Conservation (phyloP, 768 basidiomycete species). For the Dioszegia crocea region DNA sequence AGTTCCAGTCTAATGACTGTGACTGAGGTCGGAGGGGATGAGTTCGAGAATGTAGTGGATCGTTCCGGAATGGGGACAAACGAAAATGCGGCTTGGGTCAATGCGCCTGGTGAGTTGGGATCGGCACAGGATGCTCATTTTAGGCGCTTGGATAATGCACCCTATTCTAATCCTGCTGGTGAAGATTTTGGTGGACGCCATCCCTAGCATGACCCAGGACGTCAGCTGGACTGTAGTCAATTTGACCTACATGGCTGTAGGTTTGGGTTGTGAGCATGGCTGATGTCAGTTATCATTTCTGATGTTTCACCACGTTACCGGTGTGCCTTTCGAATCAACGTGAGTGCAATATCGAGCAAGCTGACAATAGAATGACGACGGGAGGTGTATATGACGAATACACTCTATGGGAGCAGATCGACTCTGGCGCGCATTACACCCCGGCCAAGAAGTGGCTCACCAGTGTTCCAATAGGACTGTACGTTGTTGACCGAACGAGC, state of each 20-base stretch:
- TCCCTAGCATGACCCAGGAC: constrained; percentile 91
- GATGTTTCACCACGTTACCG: constrained; percentile 98
- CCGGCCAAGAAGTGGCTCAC: constrained; percentile 97
- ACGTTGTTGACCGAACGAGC: constrained; percentile 42
- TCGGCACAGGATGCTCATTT: neutral
- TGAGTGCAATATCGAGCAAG: constrained; percentile 53
- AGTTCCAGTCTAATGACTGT: constrained; percentile 50
- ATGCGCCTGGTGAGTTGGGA: constrained; percentile 46
- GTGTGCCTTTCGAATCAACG: constrained; percentile 79
- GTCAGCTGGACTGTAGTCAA: constrained; percentile 94
- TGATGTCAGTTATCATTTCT: constrained; percentile 75
- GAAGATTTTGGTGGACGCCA: constrained; percentile 86
- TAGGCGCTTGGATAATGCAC: constrained; percentile 98
- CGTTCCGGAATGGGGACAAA: constrained; percentile 47
- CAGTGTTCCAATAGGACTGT: constrained; percentile 83
- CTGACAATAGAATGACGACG: constrained; percentile 38
- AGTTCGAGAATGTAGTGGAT: constrained; percentile 48
- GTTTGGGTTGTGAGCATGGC: constrained; percentile 47
- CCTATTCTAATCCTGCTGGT: constrained; percentile 83
- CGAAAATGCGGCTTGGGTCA: constrained; percentile 51
- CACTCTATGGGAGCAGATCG: constrained; percentile 99
- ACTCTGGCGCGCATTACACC: constrained; percentile 96
- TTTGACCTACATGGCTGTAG: constrained; percentile 78
- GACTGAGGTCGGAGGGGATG: constrained; percentile 50
- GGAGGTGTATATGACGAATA: constrained; percentile 95